Evolutionary conservation across 2,329 filamentous ascomycete genomes (phyloP).

Genomic region (Venturia carpophila): DNA sequence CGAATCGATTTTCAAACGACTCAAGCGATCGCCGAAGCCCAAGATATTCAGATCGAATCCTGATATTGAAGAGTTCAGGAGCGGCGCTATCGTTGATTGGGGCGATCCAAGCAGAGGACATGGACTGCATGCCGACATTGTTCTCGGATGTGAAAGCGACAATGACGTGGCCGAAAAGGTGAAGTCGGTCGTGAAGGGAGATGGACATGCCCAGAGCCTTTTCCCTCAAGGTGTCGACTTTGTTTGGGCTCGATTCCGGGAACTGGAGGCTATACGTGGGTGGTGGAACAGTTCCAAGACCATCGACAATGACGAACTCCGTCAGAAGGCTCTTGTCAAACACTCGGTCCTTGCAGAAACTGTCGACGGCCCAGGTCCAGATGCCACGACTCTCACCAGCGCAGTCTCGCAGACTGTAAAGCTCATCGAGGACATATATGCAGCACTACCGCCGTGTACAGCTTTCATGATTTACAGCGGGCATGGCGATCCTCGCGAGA

Average conservation of each 20-base stretch:
- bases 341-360: conserved; percentile 7
- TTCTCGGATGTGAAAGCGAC: conserved; percentile 51
- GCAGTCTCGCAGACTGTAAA: conserved; percentile 44
- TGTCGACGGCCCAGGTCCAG: background rate
- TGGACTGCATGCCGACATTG: conserved; percentile 47
- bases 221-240: conserved; percentile 51
- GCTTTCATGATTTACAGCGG: conserved; percentile 57
- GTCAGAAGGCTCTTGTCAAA: conserved; percentile 16
- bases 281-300: conserved; percentile 47
- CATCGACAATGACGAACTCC: conserved; percentile 24
- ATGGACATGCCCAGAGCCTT: conserved; percentile 34
- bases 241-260: conserved; percentile 54
- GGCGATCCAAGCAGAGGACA: conserved; percentile 63
- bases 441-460: conserved; percentile 50
- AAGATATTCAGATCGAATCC: conserved; percentile 33
- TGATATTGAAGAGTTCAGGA: conserved; percentile 41
- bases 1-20: conserved; percentile 83
- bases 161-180: conserved; percentile 50
- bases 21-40: conserved; percentile 49
- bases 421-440: conserved; percentile 46
- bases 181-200: conserved; percentile 43
- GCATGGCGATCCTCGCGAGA: conserved; percentile 53
- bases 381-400: conserved; percentile 32
- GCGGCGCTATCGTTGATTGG: conserved; percentile 79
- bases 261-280: conserved; percentile 51